Base-by-base conservation (phyloP, 2,329 filamentous ascomycete species). In the Dichotomopilus funicola region DNA sequence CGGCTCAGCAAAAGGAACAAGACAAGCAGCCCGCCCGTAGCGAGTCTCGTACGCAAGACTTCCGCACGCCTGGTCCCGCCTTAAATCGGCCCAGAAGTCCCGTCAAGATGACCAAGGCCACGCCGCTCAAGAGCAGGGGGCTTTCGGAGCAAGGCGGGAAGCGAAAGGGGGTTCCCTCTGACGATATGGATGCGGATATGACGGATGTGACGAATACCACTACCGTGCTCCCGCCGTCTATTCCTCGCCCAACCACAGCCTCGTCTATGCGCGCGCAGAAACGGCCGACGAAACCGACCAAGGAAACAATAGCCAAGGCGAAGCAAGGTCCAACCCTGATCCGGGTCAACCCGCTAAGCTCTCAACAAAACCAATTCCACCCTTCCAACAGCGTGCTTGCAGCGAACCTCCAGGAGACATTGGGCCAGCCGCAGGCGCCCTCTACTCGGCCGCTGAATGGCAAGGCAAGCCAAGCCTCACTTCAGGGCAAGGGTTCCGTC, bases 301-400 rank as follows among this genome's bases (percentile, higher is more conserved):
- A 86, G 65, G 83, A 87, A 42, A 65, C 75, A 0, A 62, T 75
- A 3, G 61, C 71, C 9, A 88, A 87, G 66, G 67, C 77, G 0
- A 89, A 85, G 67, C 83, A 85, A 57, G 81, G 81, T 1, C 87
- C 85, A 6, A 89, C 87, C 3, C 82, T 87, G 55, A 91, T 87
- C 63, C 81, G 81, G 55, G 85, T 89, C 57, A 87, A 86, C 61
- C 84, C 82, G 51, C 79, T 80, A 27, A 67, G 66, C 61, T 85
- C 83, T 8, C 82, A 85, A 61, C 76, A 80, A 55, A 73, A 77
- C 31, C 81, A 84, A 55, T 79, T 80, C 58, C 79, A 84, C 53
- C 78, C 81, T 9, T 77, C 82, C 1, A 82, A 80, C 57, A 79
- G 77, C 46, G 73, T 78, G 11, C 70, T 84, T 40, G 77, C 83